phyloP scores from a whole-genome alignment of 805 yeast genomes.

The Hanseniaspora clermontiae region DNA sequence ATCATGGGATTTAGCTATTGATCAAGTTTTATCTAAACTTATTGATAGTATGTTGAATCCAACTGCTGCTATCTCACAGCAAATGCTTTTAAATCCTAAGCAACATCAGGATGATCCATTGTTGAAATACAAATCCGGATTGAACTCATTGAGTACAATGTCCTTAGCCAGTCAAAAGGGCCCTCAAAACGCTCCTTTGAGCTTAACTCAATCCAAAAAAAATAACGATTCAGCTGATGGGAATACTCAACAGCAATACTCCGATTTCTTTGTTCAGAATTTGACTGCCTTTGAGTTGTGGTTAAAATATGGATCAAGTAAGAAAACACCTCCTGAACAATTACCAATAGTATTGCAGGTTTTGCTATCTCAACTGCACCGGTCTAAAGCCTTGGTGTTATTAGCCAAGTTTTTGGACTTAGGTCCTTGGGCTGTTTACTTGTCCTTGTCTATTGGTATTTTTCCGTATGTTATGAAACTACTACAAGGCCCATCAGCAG shows the following conservation, averaged over 20 bases:
- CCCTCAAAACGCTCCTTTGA: not conserved
- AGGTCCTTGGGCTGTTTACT: constrained; percentile 95
- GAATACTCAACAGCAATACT: constrained; percentile 51
- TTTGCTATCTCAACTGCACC: constrained; percentile 81
- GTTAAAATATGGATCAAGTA: constrained; percentile 79
- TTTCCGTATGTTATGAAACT: constrained; percentile 88
- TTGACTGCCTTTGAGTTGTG: constrained; percentile 92
- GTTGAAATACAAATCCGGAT: constrained; percentile 24
- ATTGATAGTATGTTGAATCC: constrained; percentile 34
- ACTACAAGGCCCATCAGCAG: constrained; percentile 89
- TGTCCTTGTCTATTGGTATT: constrained; percentile 86
- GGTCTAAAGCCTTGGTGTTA: constrained; percentile 74
- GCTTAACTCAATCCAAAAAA: constrained; percentile 11
- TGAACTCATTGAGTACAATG: constrained; percentile 29
- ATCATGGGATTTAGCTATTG: constrained; percentile 94
- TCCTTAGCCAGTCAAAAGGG: constrained; percentile 26
- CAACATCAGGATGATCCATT: constrained; percentile 21
- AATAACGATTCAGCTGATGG: constrained; percentile 19
- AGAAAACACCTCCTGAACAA: constrained; percentile 85
- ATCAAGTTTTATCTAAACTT: constrained; percentile 72
- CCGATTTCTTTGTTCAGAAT: constrained; percentile 91
- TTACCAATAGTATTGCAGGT: constrained; percentile 89
- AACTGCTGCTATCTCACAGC: constrained; percentile 23
- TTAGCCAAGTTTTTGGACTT: constrained; percentile 77
- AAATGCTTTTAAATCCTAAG: constrained; percentile 16